phyloP scores from a whole-genome alignment of 1,284 basidiomycete genomes.

The Tylopilus sp. region DNA sequence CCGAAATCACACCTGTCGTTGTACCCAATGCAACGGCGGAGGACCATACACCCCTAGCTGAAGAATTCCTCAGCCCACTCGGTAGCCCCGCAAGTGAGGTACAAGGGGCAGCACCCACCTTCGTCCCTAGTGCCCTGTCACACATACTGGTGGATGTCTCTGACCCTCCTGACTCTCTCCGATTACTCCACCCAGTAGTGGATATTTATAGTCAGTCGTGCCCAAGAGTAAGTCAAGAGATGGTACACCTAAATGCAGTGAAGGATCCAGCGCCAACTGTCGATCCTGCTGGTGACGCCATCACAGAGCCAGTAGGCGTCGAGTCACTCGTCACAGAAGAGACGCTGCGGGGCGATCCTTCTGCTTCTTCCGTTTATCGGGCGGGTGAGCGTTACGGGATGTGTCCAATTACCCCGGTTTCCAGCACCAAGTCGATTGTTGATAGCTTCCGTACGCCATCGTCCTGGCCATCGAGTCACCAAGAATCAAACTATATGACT shows the following conservation, averaged over 20 bases:
- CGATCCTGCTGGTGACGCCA: not conserved
- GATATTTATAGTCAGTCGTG: slow-evolving; percentile 27
- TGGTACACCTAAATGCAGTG: slow-evolving; percentile 17
- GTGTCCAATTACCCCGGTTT: slow-evolving; percentile 5
- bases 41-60: slow-evolving; percentile 5
- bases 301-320: not conserved
- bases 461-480: slow-evolving; percentile 2
- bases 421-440: slow-evolving; percentile 11
- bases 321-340: not conserved
- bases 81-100: slow-evolving; percentile 17
- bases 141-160: slow-evolving; percentile 13
- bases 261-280: not conserved
- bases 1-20: not conserved
- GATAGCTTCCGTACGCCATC: slow-evolving; percentile 20
- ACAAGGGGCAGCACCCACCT: not conserved
- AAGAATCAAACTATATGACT: not conserved
- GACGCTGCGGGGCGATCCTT: not conserved
- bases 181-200: not conserved
- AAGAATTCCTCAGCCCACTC: slow-evolving; percentile 30
- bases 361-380: not conserved
- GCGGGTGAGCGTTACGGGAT: slow-evolving; percentile 2
- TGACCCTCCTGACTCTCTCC: slow-evolving; percentile 3
- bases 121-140: not conserved
- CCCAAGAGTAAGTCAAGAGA: slow-evolving; percentile 30
- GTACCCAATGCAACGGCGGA: slow-evolving; percentile 1